phyloP scores from a whole-genome alignment of 2,329 filamentous ascomycete species.

The Ceratocystis huliohia region DNA sequence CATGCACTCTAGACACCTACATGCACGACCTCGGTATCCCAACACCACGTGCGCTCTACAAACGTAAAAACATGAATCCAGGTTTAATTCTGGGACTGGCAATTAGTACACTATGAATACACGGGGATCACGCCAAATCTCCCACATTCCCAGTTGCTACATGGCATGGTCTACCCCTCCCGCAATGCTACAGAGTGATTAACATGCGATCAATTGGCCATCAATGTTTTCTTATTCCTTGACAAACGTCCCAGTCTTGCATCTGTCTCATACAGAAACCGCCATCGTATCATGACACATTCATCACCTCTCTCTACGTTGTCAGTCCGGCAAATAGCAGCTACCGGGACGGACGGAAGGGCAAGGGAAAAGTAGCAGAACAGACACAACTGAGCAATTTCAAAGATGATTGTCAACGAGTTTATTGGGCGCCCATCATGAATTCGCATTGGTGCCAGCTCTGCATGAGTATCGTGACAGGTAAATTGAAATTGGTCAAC shows the following conservation, averaged over 20 bases:
- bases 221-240: background rate
- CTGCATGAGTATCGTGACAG: background rate
- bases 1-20: background rate
- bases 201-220: background rate
- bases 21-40: background rate
- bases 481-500: slow-evolving; percentile 1
- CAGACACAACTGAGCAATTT: background rate
- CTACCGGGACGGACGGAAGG: background rate
- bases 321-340: background rate
- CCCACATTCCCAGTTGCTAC: background rate
- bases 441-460: background rate
- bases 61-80: background rate
- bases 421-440: background rate
- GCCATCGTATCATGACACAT: background rate
- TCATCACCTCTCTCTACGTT: background rate
- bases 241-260: background rate
- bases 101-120: slow-evolving; percentile 8
- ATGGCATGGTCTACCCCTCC: background rate
- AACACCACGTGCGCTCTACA: background rate
- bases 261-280: background rate
- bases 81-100: background rate
- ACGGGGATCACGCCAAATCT: background rate
- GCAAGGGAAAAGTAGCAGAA: background rate
- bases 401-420: background rate
- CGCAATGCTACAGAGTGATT: background rate